These are phyloP conservation scores for Acanthamoeba lenticulata DNA, from an alignment of 208 protist genomes.

Conservation along the genomic window DNA sequence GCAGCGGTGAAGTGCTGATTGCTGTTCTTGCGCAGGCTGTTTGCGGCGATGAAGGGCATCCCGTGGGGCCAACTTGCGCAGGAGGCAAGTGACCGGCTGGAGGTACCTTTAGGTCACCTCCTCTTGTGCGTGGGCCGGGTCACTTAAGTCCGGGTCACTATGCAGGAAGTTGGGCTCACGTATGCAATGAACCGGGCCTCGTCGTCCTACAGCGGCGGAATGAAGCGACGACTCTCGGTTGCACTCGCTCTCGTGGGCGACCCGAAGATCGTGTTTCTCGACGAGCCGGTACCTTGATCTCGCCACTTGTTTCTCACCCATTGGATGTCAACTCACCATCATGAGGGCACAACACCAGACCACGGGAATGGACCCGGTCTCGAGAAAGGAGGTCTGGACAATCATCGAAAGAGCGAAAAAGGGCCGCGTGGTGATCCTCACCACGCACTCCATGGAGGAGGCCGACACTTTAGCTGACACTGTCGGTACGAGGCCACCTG, in stretches of 20 bases:
- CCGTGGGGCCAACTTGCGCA: neutral
- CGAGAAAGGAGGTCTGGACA: constrained; percentile 79
- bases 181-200: neutral
- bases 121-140: neutral
- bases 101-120: neutral
- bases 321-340: no score
- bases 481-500: neutral
- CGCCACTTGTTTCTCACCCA: no score
- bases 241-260: constrained; percentile 73
- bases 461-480: constrained; percentile 54
- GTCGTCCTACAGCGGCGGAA: constrained; percentile 27
- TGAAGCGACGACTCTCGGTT: constrained; percentile 3
- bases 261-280: constrained; percentile 78
- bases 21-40: neutral
- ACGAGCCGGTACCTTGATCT: constrained; percentile 76
- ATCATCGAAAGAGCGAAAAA: constrained; percentile 78
- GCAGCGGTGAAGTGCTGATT: constrained; percentile 85
- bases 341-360: no score
- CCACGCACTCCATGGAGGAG: constrained; percentile 77
- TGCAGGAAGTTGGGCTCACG: constrained; percentile 31
- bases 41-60: constrained; percentile 16
- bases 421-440: constrained; percentile 77
- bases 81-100: neutral
- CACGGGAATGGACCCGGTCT: constrained; percentile 83
- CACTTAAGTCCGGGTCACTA: neutral